Evolutionary conservation across 2,329 filamentous ascomycete genomes (phyloP), one percentile per base, ranked within the genome.

Genomic region (Kalmusia sp.): DNA sequence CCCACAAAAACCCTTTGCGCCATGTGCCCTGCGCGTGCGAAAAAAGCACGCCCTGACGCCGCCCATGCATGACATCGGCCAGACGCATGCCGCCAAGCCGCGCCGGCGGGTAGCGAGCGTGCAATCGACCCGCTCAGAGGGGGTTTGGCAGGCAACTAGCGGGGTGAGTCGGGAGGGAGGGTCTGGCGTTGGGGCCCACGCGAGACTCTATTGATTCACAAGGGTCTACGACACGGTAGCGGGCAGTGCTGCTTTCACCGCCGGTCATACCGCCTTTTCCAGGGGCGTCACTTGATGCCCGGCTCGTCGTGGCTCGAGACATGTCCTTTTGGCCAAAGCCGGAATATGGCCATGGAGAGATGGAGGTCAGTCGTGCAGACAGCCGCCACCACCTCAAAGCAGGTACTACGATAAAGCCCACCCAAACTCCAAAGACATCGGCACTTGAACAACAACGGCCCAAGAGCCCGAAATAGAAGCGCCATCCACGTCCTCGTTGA

Each of bases 11-110:
- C 12, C 14, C 7, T 14, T 6, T 27, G 25, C n/a, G 27, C 28
- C 33, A 33, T 14, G n/a, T 21, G 22, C 4, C 35, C 5, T 39
- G 6, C 35, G 5, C 21, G 7, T 17, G 28, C 28, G 14, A 31
- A 7, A 37, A 27, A 37, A 46, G 30, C 30, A 31, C 28, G 8
- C 31, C 24, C 14, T 37, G 31, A 37, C 44, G 28, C 28, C 28
- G 28, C 8, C 28, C 7, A 27, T 37, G 44, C 44, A 22, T 19
- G 30, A 46, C 44, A 48, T 38, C 44, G 33, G 44, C 44, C 44
- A 48, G 44, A 33, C 25, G 33, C 44, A 38, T 30, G 34, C 25
- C n/a, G 35, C 33, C 24, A 38, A 30, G 33, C 8, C 12, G 33
- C 22, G 6, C 24, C 17, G 24, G 7, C 17, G 6, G 38, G 3